These are phyloP conservation scores for Penicillium paneum DNA, from an alignment of 2,329 filamentous ascomycete species.

Conservation along the genomic window DNA sequence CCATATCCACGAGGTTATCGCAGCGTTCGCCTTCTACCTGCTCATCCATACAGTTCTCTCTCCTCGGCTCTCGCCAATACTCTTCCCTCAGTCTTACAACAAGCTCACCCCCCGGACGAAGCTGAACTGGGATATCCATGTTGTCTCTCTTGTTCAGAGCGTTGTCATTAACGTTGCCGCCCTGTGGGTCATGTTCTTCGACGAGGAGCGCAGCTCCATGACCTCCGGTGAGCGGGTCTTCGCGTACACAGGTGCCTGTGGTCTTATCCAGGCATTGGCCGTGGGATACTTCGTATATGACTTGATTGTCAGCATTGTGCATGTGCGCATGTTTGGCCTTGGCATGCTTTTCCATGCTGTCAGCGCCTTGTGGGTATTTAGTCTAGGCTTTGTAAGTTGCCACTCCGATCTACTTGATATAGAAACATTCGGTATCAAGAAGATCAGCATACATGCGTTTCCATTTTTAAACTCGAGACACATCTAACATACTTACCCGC, in stretches of 20 bases:
- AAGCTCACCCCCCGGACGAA: conserved; percentile 54
- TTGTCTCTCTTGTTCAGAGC: conserved; percentile 61
- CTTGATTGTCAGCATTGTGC: conserved; percentile 53
- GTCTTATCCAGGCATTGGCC: conserved; percentile 59
- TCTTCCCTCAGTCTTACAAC: conserved; percentile 56
- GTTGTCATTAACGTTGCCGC: conserved; percentile 55
- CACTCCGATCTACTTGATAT: not conserved
- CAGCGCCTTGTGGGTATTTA: conserved; percentile 59
- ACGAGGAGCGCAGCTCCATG: conserved; percentile 56
- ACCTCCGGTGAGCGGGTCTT: conserved; percentile 54
- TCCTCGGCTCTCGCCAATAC: conserved; percentile 51
- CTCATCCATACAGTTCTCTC: conserved; percentile 54
- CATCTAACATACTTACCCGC: conserved; percentile 9
- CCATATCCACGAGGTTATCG: conserved; percentile 61
- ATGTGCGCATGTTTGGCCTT: conserved; percentile 58
- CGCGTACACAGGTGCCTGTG: conserved; percentile 59
- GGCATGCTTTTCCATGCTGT: conserved; percentile 63
- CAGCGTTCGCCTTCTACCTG: conserved; percentile 57
- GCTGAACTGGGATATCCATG: conserved; percentile 66
- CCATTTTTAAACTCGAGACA: not conserved
- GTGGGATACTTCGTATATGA: conserved; percentile 66
- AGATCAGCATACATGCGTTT: not conserved
- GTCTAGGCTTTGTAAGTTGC: conserved; percentile 61
- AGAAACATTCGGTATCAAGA: not conserved
- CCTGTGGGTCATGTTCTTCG: conserved; percentile 56